Evolutionary conservation across 768 basidiomycete genomes (phyloP).

Genomic region (Kondoa malvinella): DNA sequence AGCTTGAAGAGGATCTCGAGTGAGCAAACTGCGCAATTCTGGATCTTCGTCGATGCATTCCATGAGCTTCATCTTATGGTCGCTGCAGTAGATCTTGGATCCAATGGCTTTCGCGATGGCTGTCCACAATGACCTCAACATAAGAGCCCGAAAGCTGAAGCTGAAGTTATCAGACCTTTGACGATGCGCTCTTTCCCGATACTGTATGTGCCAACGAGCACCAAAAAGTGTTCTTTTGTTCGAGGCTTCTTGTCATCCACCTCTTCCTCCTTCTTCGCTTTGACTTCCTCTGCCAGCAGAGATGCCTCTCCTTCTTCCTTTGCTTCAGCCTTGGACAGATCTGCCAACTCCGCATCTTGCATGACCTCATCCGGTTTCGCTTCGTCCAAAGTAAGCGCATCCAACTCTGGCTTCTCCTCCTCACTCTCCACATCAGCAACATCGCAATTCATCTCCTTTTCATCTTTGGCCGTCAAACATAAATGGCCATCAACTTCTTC

Average conservation of each 20-base stretch:
- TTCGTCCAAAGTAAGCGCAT: no score
- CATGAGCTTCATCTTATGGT: constrained; percentile 63
- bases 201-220: constrained; percentile 55
- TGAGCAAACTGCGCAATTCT: constrained; percentile 62
- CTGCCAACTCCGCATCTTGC: no score
- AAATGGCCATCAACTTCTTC: constrained; percentile 8
- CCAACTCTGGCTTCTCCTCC: no score
- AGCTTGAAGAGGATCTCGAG: constrained; percentile 54
- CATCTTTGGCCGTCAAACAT: no score
- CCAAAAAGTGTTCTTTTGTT: constrained; percentile 20
- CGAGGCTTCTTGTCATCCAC: constrained; percentile 12
- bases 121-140: constrained; percentile 28
- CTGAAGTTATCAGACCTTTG: constrained; percentile 45
- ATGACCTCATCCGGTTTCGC: constrained; percentile 4
- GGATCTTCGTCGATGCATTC: constrained; percentile 60
- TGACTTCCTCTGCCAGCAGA: constrained; percentile 1
- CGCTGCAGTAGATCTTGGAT: constrained; percentile 75
- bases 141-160: background rate
- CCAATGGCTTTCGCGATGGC: constrained; percentile 68
- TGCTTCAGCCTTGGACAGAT: no score
- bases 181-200: constrained; percentile 96
- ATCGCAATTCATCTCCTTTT: no score
- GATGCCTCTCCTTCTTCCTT: background rate
- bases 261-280: constrained; percentile 14
- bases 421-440: no score